Base-by-base conservation (phyloP, 2,329 filamentous ascomycete genomes). In the Niveomyces coronatus region DNA sequence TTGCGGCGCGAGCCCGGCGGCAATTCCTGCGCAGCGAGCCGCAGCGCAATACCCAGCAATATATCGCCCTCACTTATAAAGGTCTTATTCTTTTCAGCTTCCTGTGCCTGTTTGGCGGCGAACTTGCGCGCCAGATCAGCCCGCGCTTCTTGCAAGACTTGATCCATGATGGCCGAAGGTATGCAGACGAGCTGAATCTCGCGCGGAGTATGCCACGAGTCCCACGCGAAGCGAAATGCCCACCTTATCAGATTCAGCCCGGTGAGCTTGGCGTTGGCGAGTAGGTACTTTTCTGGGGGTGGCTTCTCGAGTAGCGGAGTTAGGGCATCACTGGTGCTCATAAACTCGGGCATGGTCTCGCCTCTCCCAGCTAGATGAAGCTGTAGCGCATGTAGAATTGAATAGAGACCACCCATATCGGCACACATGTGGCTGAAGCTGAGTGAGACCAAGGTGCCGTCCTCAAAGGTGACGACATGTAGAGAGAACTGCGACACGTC, bases 371-470 rank as follows among this genome's bases (percentile, higher is more conserved):
- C 37, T 2, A 40, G 37, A 4, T 22, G 14, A 13, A 40, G 31
- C 19, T 34, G 20, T 31, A 30, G 35, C 7, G 37, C 37, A 28
- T 33, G 11, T 13, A 40, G 15, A 11, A 40, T 22, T 20, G 37
- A 30, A 9, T 9, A 4, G n/a, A 34, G 19, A 9, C 37, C 37
- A 17, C 37, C 37, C 23, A 28, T 15, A 20, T 40, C 37, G 14
- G 19, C 20, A 20, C 22, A 35, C 18, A 34, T 20, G 24, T 40
- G 37, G 31, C 18, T 40, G 13, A 35, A 34, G 24, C 19, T 40
- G n/a, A 35, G n/a, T 7, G 37, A 40, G 19, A 40, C 37, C n/a
- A 40, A n/a, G 13, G 37, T 40, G 11, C 31, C 37, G 24, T 40
- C 37, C 16, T 34, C 22, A 27, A 40, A 40, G 4, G 37, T 40